Percentiles rank a stretch among this genome's conserved stretches.
These are phyloP conservation scores for Gremmenia infestans DNA, from an alignment of 2,329 filamentous ascomycete species.

Conservation along the genomic window DNA sequence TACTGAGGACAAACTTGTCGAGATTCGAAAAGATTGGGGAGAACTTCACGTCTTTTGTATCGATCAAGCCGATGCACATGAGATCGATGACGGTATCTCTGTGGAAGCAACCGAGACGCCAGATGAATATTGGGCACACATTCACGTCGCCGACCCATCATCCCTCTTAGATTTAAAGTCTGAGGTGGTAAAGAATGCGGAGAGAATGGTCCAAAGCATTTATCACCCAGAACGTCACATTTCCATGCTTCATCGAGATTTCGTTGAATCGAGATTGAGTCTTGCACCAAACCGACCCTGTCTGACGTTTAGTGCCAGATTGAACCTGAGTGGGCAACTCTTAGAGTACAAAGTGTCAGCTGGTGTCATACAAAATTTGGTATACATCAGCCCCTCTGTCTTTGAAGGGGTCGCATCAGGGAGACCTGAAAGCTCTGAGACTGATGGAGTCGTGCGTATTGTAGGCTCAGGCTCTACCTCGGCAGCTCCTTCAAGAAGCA, in stretches of 20 bases:
- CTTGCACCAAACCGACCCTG: slow-evolving; percentile 46
- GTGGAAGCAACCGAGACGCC: slow-evolving; percentile 51
- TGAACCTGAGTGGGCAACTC: slow-evolving; percentile 49
- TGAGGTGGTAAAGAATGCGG: slow-evolving; percentile 54
- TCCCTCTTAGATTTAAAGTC: slow-evolving; percentile 60
- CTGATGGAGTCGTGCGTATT: slow-evolving; percentile 1
- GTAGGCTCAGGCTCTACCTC: slow-evolving; percentile 11
- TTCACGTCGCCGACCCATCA: slow-evolving; percentile 75
- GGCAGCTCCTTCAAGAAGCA: slow-evolving; percentile 35
- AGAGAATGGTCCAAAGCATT: slow-evolving; percentile 53
- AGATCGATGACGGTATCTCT: slow-evolving; percentile 78
- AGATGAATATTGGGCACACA: slow-evolving; percentile 66
- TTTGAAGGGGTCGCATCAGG: slow-evolving; percentile 35
- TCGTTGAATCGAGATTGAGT: slow-evolving; percentile 49
- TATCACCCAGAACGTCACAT: slow-evolving; percentile 55
- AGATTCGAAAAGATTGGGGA: slow-evolving; percentile 54
- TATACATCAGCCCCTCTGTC: slow-evolving; percentile 51
- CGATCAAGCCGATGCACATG: slow-evolving; percentile 58
- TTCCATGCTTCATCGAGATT: slow-evolving; percentile 51
- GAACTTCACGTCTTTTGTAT: slow-evolving; percentile 66
- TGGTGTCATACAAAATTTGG: slow-evolving; percentile 48
- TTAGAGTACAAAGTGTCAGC: slow-evolving; percentile 51
- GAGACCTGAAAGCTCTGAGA: not conserved
- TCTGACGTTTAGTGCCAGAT: slow-evolving; percentile 57
- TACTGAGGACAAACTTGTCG: slow-evolving; percentile 41